These are phyloP conservation scores for Solanum chaucha DNA, from an alignment of 257 asterid species.

Conservation along the genomic window DNA sequence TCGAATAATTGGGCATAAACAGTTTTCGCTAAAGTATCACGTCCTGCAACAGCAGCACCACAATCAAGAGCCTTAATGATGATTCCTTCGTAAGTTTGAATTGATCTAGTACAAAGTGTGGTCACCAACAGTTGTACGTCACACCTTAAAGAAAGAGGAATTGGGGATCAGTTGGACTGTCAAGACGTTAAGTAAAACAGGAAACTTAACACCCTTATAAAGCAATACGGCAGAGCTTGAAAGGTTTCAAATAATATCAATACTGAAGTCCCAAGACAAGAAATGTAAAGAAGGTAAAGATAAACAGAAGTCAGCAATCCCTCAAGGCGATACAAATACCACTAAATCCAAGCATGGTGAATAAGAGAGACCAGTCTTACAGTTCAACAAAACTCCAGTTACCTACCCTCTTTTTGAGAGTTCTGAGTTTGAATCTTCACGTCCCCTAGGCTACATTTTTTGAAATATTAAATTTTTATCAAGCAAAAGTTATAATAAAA, in stretches of 20 bases:
- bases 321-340: background rate
- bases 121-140: constrained; percentile 67
- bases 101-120: constrained; percentile 83
- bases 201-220: background rate
- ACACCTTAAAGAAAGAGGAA: constrained; percentile 44
- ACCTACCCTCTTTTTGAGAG: background rate
- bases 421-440: background rate
- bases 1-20: constrained; percentile 90
- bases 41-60: constrained; percentile 85
- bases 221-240: background rate
- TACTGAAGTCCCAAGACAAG: background rate
- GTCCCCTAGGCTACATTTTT: background rate
- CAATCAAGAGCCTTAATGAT: constrained; percentile 87
- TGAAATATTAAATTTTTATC: background rate
- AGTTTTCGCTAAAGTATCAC: constrained; percentile 96
- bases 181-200: background rate
- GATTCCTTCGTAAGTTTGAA: constrained; percentile 86
- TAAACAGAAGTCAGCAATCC: background rate
- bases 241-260: background rate
- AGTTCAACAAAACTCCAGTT: background rate
- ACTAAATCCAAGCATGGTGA: background rate
- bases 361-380: background rate
- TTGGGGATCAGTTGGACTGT: background rate
- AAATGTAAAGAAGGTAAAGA: background rate
- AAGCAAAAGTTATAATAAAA: background rate